Percentiles rank a stretch among this genome's conserved stretches.
phyloP scores from a whole-genome alignment of 495 filamentous ascomycete genomes.

The Darksidea phi region DNA sequence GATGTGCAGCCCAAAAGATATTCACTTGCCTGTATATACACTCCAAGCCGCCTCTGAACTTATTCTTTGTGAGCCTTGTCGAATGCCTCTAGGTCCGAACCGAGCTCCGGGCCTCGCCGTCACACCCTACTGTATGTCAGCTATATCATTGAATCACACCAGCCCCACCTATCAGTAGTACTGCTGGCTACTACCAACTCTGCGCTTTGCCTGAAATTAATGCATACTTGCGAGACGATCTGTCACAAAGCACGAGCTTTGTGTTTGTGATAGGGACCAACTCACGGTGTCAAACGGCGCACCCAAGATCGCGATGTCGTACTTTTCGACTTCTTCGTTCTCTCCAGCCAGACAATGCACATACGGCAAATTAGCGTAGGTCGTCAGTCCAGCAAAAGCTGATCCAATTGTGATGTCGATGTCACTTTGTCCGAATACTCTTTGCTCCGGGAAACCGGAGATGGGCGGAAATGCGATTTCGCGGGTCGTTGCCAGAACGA shows the following conservation, averaged over 20 bases:
- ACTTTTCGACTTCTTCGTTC: constrained; percentile 53
- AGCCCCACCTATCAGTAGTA: too few relatives aligned
- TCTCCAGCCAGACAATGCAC: constrained; percentile 45
- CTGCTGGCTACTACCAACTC: too few relatives aligned
- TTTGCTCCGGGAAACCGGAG: constrained; percentile 33
- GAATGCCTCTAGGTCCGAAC: constrained; percentile 53
- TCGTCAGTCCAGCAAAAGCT: constrained; percentile 49
- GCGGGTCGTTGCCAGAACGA: constrained; percentile 25
- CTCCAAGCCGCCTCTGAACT: constrained; percentile 40
- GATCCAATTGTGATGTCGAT: constrained; percentile 41
- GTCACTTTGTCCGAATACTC: constrained; percentile 14
- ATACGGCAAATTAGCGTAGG: constrained; percentile 53
- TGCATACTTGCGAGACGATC: too few relatives aligned
- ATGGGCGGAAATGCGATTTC: constrained; percentile 48
- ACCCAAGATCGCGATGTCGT: constrained; percentile 82
- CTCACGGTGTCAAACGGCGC: constrained; percentile 56
- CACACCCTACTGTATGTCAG: too few relatives aligned
- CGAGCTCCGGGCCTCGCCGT: constrained; percentile 53
- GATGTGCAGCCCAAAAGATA: too few relatives aligned
- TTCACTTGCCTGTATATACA: constrained; percentile 46
- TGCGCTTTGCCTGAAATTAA: too few relatives aligned
- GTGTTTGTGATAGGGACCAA: not conserved
- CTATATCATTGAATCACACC: too few relatives aligned
- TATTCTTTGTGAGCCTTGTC: constrained; percentile 49
- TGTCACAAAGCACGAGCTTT: too few relatives aligned